phyloP scores from a whole-genome alignment of 306 rosid species.

The Acmispon strigosus region DNA sequence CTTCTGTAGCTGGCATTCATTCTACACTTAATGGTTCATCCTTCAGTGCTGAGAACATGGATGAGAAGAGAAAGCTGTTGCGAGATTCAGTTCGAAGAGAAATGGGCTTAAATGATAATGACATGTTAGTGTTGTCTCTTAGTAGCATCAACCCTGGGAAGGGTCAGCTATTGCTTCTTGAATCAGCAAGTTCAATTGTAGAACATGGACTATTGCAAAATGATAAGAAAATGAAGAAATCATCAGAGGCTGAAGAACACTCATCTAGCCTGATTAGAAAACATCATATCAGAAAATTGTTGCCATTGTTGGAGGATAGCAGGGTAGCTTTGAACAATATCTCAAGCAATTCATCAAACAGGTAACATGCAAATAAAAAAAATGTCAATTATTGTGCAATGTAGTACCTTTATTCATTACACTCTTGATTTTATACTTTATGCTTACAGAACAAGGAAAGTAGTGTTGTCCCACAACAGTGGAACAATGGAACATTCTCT shows the following conservation, averaged over 20 bases:
- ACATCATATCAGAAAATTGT: constrained; percentile 47
- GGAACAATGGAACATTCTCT: constrained; percentile 34
- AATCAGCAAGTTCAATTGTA: constrained; percentile 47
- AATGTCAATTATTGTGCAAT: not conserved
- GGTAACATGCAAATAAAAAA: constrained; percentile 21
- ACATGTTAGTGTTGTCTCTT: constrained; percentile 71
- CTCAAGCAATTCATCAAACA: constrained; percentile 13
- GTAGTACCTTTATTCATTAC: constrained; percentile 16
- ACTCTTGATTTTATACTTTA: constrained; percentile 14
- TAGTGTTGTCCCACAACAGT: constrained; percentile 17
- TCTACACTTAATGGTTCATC: constrained; percentile 55
- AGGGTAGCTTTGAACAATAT: constrained; percentile 24
- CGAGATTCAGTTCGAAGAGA: constrained; percentile 65
- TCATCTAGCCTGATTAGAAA: constrained; percentile 35
- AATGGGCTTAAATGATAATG: constrained; percentile 65
- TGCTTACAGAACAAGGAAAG: constrained; percentile 28
- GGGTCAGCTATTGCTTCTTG: constrained; percentile 81
- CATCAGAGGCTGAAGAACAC: constrained; percentile 16
- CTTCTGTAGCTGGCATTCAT: constrained; percentile 68
- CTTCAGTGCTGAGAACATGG: constrained; percentile 48
- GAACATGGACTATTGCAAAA: constrained; percentile 30
- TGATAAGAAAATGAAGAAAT: constrained; percentile 19
- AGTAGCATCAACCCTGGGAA: constrained; percentile 91
- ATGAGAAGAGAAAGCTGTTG: constrained; percentile 48
- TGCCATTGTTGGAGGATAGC: constrained; percentile 26